These are phyloP conservation scores for Omphalea diandra DNA, from an alignment of 441 rosid genomes.

Conservation along the genomic window DNA sequence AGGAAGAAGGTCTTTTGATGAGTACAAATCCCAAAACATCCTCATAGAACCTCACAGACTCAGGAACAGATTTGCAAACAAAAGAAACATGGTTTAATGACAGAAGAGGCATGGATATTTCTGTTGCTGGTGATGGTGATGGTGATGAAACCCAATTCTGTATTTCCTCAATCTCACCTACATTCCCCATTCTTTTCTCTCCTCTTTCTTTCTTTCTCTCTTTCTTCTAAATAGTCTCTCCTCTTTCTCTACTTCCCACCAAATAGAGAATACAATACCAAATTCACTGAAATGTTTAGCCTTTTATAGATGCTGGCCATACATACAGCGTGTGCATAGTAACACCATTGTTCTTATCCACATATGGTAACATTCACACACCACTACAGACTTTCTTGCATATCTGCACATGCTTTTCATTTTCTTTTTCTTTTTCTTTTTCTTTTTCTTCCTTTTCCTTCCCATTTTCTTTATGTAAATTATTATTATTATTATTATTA, in stretches of 20 bases:
- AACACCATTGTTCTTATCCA: neutral
- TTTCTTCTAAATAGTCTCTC: neutral
- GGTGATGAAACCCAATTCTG: conserved; percentile 22
- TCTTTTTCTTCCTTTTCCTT: neutral
- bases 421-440: neutral
- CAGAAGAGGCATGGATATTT: conserved; percentile 25
- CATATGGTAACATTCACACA: neutral
- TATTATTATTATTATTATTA: neutral
- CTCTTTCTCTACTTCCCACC: neutral
- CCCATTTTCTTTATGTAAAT: neutral
- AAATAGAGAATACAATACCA: neutral
- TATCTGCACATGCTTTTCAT: conserved; percentile 1
- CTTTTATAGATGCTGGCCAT: neutral
- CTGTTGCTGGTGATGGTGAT: neutral
- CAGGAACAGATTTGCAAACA: conserved; percentile 43
- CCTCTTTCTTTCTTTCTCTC: neutral
- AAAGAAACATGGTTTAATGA: conserved; percentile 50
- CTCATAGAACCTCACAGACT: conserved; percentile 45
- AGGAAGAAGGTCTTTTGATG: conserved; percentile 63
- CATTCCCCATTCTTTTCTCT: conserved; percentile 29
- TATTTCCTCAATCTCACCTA: conserved; percentile 31
- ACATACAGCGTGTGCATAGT: neutral
- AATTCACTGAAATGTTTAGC: neutral
- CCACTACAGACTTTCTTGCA: neutral
- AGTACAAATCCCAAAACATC: conserved; percentile 53